These are phyloP conservation scores for Clonostachys rhizophaga DNA, from an alignment of 2,329 filamentous ascomycete genomes.

Conservation along the genomic window DNA sequence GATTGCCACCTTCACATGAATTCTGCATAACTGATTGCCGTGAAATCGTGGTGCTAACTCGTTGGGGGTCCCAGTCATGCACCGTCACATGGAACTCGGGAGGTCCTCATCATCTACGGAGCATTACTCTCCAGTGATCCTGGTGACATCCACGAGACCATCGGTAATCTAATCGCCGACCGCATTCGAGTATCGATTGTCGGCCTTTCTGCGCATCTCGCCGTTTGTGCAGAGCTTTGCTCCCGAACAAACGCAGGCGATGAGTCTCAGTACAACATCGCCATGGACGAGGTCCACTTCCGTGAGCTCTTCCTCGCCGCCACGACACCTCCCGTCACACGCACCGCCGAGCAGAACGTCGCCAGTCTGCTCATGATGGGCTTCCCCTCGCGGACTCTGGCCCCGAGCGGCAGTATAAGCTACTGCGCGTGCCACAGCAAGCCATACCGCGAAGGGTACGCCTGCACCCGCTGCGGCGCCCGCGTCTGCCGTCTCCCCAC, in stretches of 20 bases:
- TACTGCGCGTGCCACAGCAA: slow-evolving; percentile 90
- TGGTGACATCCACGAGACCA: slow-evolving; percentile 91
- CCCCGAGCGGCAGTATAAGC: slow-evolving; percentile 58
- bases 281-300: slow-evolving; percentile 73
- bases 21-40: no score
- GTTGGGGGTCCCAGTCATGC: slow-evolving; percentile 57
- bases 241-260: slow-evolving; percentile 82
- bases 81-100: slow-evolving; percentile 86
- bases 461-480: slow-evolving; percentile 80
- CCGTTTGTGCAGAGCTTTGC: slow-evolving; percentile 87
- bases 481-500: slow-evolving; percentile 89
- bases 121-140: slow-evolving; percentile 88
- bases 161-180: slow-evolving; percentile 72
- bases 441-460: slow-evolving; percentile 78
- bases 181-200: slow-evolving; percentile 85
- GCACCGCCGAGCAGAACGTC: slow-evolving; percentile 53
- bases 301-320: slow-evolving; percentile 82
- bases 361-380: slow-evolving; percentile 91
- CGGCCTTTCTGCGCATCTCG: slow-evolving; percentile 85
- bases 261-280: slow-evolving; percentile 72
- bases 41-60: not conserved
- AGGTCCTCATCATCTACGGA: slow-evolving; percentile 88
- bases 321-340: slow-evolving; percentile 84
- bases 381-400: slow-evolving; percentile 83
- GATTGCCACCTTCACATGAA: not conserved